phyloP scores from a whole-genome alignment of 257 asterid species.

The Asclepias syriaca region DNA sequence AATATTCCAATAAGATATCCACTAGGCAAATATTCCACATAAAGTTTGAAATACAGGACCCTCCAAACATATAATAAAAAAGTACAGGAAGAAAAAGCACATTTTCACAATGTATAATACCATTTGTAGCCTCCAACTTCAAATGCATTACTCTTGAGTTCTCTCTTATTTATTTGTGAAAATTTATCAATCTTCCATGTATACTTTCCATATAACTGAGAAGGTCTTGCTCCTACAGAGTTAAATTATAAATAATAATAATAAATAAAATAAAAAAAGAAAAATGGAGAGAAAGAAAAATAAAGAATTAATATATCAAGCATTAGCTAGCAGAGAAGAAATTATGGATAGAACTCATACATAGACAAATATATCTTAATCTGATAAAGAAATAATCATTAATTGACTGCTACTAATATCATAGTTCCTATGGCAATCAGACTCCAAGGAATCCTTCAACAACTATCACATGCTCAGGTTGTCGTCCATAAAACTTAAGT shows the following conservation, averaged over 20 bases:
- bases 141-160: constrained; percentile 44
- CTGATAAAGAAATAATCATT: neutral
- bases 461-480: neutral
- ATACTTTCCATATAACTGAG: constrained; percentile 37
- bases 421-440: neutral
- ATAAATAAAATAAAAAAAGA: no score
- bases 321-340: neutral
- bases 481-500: neutral
- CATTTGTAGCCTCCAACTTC: constrained; percentile 50
- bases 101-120: constrained; percentile 22
- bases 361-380: no score
- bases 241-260: neutral
- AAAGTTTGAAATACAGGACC: neutral
- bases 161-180: constrained; percentile 49
- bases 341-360: neutral
- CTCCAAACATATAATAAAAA: neutral
- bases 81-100: neutral
- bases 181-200: constrained; percentile 54
- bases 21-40: neutral
- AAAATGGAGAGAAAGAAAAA: neutral
- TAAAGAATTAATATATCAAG: neutral
- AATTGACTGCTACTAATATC: neutral
- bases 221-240: constrained; percentile 37
- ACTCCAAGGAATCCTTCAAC: neutral
- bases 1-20: neutral